phyloP scores from a whole-genome alignment of 495 filamentous ascomycete genomes.

The Penicillium lagena region DNA sequence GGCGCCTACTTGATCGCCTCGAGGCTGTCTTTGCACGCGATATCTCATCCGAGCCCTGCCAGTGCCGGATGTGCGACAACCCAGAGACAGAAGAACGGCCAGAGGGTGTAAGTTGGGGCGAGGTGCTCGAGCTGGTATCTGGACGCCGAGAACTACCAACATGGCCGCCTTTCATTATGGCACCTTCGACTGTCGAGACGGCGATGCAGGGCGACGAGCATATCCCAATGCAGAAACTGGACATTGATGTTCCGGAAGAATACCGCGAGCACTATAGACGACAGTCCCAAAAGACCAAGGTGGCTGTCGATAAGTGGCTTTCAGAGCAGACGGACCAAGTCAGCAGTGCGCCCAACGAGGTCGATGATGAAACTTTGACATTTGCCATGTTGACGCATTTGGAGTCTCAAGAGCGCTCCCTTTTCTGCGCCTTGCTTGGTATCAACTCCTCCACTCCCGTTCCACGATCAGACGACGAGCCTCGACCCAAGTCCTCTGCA shows the following conservation, averaged over 20 bases:
- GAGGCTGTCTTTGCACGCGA: slow-evolving; percentile 91
- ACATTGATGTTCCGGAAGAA: slow-evolving; percentile 87
- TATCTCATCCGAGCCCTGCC: slow-evolving; percentile 74
- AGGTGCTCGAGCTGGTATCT: slow-evolving; percentile 87
- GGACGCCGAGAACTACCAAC: slow-evolving; percentile 75
- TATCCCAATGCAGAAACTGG: slow-evolving; percentile 72
- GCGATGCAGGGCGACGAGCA: slow-evolving; percentile 46
- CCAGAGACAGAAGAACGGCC: slow-evolving; percentile 45
- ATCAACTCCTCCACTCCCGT: slow-evolving; percentile 50
- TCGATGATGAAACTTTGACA: slow-evolving; percentile 86
- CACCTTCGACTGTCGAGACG: slow-evolving; percentile 41
- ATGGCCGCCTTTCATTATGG: slow-evolving; percentile 82
- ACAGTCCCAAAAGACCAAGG: slow-evolving; percentile 80
- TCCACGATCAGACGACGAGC: slow-evolving; percentile 30
- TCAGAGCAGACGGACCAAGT: slow-evolving; percentile 63
- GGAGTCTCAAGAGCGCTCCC: slow-evolving; percentile 61
- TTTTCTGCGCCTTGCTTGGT: slow-evolving; percentile 71
- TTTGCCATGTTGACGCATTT: slow-evolving; percentile 92
- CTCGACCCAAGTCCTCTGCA: slow-evolving; percentile 57
- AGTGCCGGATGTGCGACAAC: slow-evolving; percentile 71
- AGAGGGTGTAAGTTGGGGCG: slow-evolving; percentile 88
- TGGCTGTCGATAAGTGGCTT: slow-evolving; percentile 82
- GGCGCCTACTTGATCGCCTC: slow-evolving; percentile 83
- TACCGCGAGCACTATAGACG: slow-evolving; percentile 82
- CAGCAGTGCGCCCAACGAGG: slow-evolving; percentile 70